These are phyloP conservation scores for Xylaria sp. DNA, from an alignment of 495 filamentous ascomycete genomes.

Conservation along the genomic window DNA sequence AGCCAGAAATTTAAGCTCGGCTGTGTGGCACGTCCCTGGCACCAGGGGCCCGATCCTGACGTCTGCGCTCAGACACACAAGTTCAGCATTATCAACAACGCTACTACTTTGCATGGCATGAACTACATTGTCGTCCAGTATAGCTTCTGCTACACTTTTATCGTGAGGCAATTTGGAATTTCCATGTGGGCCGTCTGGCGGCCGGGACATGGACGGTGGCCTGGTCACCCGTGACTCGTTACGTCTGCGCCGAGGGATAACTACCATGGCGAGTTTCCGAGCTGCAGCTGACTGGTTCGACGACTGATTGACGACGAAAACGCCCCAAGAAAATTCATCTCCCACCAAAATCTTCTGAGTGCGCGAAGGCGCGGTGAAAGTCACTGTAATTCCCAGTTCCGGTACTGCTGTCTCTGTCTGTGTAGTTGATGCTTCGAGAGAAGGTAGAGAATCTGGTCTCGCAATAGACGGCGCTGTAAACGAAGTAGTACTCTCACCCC, in stretches of 20 bases:
- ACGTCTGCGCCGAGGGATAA: conserved; percentile 77
- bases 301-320: conserved; percentile 85
- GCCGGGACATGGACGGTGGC: conserved; percentile 54
- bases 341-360: conserved; percentile 63
- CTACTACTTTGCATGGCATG: conserved; percentile 82
- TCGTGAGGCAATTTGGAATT: conserved; percentile 33
- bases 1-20: conserved; percentile 80
- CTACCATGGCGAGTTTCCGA: conserved; percentile 81
- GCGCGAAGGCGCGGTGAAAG: conserved; percentile 64
- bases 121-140: conserved; percentile 84
- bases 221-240: conserved; percentile 67
- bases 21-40: conserved; percentile 79
- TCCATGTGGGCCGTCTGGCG: conserved; percentile 27
- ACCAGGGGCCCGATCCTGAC: conserved; percentile 79
- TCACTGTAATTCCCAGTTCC: conserved; percentile 77
- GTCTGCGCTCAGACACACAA: conserved; percentile 85
- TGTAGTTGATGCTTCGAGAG: conserved; percentile 54
- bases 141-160: conserved; percentile 69
- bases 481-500: conserved; percentile 50
- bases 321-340: conserved; percentile 81
- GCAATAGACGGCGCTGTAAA: conserved; percentile 54
- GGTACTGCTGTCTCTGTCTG: conserved; percentile 55
- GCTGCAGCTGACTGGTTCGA: conserved; percentile 48
- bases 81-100: conserved; percentile 71
- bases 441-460: conserved; percentile 61